Evolutionary conservation across 208 protist species (phyloP), one percentile per base, ranked within the genome.

Genomic region (Acanthamoeba castellanii): DNA sequence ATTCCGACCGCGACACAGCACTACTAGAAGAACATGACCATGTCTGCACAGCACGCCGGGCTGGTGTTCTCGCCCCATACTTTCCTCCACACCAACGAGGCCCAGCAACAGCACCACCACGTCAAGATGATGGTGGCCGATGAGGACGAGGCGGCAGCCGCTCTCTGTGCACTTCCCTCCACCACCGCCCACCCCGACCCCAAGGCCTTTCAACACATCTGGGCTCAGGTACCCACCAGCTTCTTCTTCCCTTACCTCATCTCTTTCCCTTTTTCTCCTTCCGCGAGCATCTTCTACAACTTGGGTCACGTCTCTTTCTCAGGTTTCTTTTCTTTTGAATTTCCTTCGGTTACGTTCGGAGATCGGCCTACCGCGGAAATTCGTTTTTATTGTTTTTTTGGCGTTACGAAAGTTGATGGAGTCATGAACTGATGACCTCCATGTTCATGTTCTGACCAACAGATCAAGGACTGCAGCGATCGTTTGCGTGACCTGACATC

Each of bases 381-480:
- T 11, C n/a, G 45, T 52, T 34, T 87, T 1, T 59, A 18, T 87
- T 59, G 3, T 85, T 45, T 22, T 14, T 84, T 34, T 84, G 20
- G 20, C n/a, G 14, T 55, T 3, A 42, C 37, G 37, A 42, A 42
- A 42, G 37, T 42, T 42, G 37, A 42, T 42, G 37, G 5, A 42
- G n/a, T n/a, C n/a, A n/a, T n/a, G n/a, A n/a, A n/a, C n/a, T n/a
- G n/a, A n/a, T n/a, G n/a, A n/a, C n/a, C n/a, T n/a, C n/a, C n/a
- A n/a, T n/a, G n/a, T n/a, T n/a, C n/a, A n/a, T n/a, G n/a, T n/a
- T n/a, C 2, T 70, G n/a, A 32, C 37, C 7, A 3, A 32, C 72
- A 81, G 72, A 81, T 81, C 30, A 81, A 81, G 72, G 72, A 81
- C 72, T 81, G 72, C 22, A 81, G 72, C 72, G 72, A 81, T 18